Percentiles rank a stretch among this genome's conserved stretches.
Conservation (phyloP, 768 basidiomycete species). For the Stropharia rugosoannulata region DNA sequence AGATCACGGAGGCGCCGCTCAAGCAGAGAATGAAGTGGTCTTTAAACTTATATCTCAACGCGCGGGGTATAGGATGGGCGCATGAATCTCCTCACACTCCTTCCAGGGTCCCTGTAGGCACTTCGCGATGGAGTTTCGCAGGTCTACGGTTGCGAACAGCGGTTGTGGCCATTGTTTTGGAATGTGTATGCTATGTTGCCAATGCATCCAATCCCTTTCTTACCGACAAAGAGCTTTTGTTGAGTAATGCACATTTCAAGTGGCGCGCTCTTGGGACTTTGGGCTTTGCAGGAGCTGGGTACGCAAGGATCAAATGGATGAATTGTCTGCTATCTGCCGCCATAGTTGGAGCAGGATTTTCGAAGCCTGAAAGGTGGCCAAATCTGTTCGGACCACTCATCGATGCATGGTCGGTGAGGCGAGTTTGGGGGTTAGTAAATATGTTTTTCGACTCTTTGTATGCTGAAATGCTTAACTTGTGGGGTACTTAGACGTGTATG, state of each 20-base stretch:
- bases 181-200: background rate
- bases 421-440: slow-evolving; percentile 23
- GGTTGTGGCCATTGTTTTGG: slow-evolving; percentile 7
- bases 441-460: background rate
- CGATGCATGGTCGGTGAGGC: slow-evolving; percentile 18
- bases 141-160: slow-evolving; percentile 12
- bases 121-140: slow-evolving; percentile 23
- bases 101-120: slow-evolving; percentile 15
- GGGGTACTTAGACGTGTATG: slow-evolving; percentile 12
- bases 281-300: slow-evolving; percentile 18
- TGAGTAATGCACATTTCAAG: slow-evolving; percentile 12
- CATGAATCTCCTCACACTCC: slow-evolving; percentile 24
- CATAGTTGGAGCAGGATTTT: slow-evolving; percentile 17
- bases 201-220: slow-evolving; percentile 16
- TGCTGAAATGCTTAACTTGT: background rate
- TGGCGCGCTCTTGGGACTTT: slow-evolving; percentile 10
- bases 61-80: slow-evolving; percentile 35
- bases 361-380: slow-evolving; percentile 24
- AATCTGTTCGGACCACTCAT: slow-evolving; percentile 19
- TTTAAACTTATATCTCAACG: slow-evolving; percentile 26
- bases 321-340: slow-evolving; percentile 13
- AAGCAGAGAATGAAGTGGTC: slow-evolving; percentile 28
- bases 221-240: slow-evolving; percentile 2
- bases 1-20: slow-evolving; percentile 14
- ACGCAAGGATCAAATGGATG: slow-evolving; percentile 16